A percentile compares a stretch with the other conserved stretches of the same genome.
Evolutionary conservation across 2,329 filamentous ascomycete genomes (phyloP).

Genomic region (Alternaria incomplexa): DNA sequence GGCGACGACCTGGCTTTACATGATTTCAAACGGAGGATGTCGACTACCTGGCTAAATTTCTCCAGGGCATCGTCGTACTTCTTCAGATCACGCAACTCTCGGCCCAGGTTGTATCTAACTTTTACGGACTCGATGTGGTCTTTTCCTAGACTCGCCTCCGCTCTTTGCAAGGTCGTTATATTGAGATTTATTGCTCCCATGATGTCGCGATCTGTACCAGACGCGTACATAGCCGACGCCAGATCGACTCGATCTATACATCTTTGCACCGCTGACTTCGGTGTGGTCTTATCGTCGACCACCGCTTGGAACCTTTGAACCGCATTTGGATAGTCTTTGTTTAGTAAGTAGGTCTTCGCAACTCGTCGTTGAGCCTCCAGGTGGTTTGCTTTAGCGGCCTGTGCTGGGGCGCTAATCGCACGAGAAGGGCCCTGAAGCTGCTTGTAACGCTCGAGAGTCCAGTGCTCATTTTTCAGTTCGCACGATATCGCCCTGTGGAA

Average conservation of each 20-base stretch:
- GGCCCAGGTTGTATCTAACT: background rate
- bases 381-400: background rate
- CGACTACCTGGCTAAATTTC: background rate
- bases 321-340: background rate
- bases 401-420: background rate
- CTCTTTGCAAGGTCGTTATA: background rate
- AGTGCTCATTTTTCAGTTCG: too few species aligned
- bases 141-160: background rate
- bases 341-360: background rate
- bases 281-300: background rate
- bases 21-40: background rate
- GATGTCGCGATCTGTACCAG: background rate
- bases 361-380: background rate
- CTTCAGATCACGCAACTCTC: background rate
- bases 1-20: background rate
- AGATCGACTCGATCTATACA: background rate
- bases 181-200: background rate
- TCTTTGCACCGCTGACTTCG: background rate
- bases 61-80: background rate
- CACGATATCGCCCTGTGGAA: too few species aligned
- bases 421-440: too few species aligned
- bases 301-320: background rate
- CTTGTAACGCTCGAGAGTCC: too few species aligned
- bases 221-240: background rate
- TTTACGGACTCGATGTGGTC: background rate